phyloP scores from a whole-genome alignment of 257 asterid genomes.

The Salvia splendens region DNA sequence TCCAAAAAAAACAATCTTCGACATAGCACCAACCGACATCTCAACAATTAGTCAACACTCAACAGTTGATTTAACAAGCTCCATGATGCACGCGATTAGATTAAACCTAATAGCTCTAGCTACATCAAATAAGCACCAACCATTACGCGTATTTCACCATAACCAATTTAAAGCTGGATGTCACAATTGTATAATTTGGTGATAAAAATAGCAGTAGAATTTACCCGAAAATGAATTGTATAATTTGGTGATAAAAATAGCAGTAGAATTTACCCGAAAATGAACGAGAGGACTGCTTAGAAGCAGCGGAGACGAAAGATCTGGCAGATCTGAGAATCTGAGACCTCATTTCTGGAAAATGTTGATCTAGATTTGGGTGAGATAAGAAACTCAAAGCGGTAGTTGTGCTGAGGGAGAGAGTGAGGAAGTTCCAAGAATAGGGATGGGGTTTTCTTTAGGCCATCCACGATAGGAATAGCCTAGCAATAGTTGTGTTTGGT shows the following conservation, averaged over 20 bases:
- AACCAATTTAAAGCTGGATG: constrained; percentile 7
- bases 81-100: not conserved
- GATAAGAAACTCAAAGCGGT: constrained; percentile 23
- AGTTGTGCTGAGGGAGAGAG: constrained; percentile 8
- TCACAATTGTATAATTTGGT: not conserved
- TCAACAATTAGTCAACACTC: not conserved
- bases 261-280: constrained; percentile 58
- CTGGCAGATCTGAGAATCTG: constrained; percentile 87
- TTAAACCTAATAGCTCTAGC: not conserved
- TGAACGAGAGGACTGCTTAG: constrained; percentile 71
- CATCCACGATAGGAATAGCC: too few relatives aligned
- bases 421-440: constrained; percentile 11
- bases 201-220: not conserved
- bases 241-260: not conserved
- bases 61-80: constrained; percentile 12
- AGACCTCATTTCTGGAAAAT: constrained; percentile 62
- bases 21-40: constrained; percentile 2
- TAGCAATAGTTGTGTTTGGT: too few relatives aligned
- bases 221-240: constrained; percentile 61
- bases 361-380: constrained; percentile 1
- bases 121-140: constrained; percentile 10
- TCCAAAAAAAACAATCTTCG: constrained; percentile 1
- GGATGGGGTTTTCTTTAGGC: constrained; percentile 10
- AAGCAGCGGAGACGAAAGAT: constrained; percentile 65
- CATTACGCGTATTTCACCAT: not conserved